Evolutionary conservation across 371 early-diverging fungal genomes (phyloP), one percentile per base, ranked within the genome.

Genomic region (Syncephalis plumigaleata): DNA sequence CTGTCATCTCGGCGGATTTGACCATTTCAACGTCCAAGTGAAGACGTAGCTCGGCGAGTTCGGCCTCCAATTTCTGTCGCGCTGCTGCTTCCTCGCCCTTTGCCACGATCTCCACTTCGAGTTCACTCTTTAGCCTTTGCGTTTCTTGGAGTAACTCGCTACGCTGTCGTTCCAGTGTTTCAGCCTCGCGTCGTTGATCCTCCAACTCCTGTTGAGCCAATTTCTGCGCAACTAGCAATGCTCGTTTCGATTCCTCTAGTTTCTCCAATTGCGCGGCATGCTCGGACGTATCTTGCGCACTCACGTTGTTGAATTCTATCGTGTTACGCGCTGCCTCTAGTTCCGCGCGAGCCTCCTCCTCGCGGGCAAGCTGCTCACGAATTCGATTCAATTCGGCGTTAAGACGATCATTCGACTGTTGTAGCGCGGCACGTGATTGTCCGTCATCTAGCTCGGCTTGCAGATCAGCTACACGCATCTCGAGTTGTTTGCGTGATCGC

Each of bases 161-260:
- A 4, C 57, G 53, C 27, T 54, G 55, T 39, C 53, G 51, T 39
- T 55, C 59, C 38, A 78, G 42, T 36, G 71, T 66, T 1, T 63
- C 61, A 38, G 86, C 64, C 50, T 84, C 79, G 42, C 67, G 66
- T 36, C 69, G 55, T 59, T 72, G 75, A 51, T 82, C 81, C 51
- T 84, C 84, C 26, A 79, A 51, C 45, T 87, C 88, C 51, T 79
- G 77, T 47, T 79, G 70, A 2, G 72, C 64, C 44, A 86, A 81
- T 48, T 76, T 77, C 47, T 78, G 70, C 7, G 73, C 65, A n/a
- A 82, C 58, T 9, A 82, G 66, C 54, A 82, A 76, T 3, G 84
- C 82, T 44, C 77, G 66, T 9, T 81, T 72, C 2, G 81, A 77
- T 52, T 84, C 85, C 55, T 89, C 87, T 3, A 83, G 63, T 44